Percentiles rank a stretch among this genome's conserved stretches.
phyloP scores from a whole-genome alignment of 2,329 filamentous ascomycete species.

The Colletotrichum brevisporum region DNA sequence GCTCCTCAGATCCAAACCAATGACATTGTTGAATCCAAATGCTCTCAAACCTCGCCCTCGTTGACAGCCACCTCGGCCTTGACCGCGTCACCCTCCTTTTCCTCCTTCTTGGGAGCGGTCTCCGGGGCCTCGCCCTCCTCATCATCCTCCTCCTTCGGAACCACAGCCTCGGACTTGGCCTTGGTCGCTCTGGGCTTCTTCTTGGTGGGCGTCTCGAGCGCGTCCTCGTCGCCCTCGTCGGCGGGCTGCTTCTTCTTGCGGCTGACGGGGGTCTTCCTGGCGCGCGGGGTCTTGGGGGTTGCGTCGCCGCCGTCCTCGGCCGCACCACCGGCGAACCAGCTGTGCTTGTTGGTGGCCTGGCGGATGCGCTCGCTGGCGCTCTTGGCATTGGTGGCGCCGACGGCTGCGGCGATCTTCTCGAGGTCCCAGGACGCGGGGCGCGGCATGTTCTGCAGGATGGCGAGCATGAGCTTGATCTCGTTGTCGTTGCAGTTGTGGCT shows the following conservation, averaged over 20 bases:
- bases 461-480: conserved; percentile 25
- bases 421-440: conserved; percentile 8
- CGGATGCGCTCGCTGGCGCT: conserved; percentile 14
- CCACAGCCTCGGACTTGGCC: not conserved
- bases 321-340: conserved; percentile 14
- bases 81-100: not conserved
- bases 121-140: no score
- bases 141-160: no score
- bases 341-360: conserved; percentile 17
- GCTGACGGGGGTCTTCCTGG: conserved; percentile 7
- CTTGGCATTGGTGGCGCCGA: conserved; percentile 17
- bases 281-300: conserved; percentile 2
- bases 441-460: conserved; percentile 9
- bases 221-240: conserved; percentile 11
- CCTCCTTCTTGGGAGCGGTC: no score
- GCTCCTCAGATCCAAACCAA: not conserved
- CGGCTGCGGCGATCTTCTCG: conserved; percentile 5
- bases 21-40: not conserved
- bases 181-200: conserved; percentile 6
- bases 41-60: not conserved
- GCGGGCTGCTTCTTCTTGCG: conserved; percentile 27
- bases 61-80: not conserved
- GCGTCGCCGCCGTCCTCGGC: not conserved
- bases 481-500: conserved; percentile 3
- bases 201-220: conserved; percentile 12